Evolutionary conservation across 2,329 filamentous ascomycete genomes (phyloP), one percentile per base, ranked within the genome.

Genomic region (Dactylonectria macrodidyma): DNA sequence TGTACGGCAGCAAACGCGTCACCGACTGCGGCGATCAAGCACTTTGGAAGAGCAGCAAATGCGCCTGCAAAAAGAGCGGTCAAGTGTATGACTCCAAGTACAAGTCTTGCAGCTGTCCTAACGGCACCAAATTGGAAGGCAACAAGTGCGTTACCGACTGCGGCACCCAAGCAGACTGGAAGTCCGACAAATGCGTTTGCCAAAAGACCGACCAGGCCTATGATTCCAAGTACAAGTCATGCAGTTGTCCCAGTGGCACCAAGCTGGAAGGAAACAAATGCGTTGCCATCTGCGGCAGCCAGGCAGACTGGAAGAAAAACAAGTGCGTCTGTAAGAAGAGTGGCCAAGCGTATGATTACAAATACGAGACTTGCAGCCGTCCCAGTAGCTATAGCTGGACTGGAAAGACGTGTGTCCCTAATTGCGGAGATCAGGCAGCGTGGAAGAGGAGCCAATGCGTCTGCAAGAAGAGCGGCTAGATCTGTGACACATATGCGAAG

Each of bases 141-240:
- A 44, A 44, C 14, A 16, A n/a, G n/a, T 44, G 41, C n/a, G 16
- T 44, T n/a, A 44, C 41, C 5, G 41, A 44, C 41, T 44, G 51
- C n/a, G 51, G 51, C 6, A 10, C 6, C 14, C 30, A 55, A 8
- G 51, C 51, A 33, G 30, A 55, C 16, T 10, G n/a, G 51, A n/a
- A 55, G 30, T 30, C 33, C 11, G 7, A 12, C 19, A 46, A 9
- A 26, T 62, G 64, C 24, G 34, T 22, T 8, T 66, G 64, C 41
- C n/a, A 44, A n/a, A 16, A n/a, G 4, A 44, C 5, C 16, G 41
- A 14, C 8, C 41, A 44, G 41, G n/a, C 6, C 14, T 44, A n/a
- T 44, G 41, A 44, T n/a, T 14, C 14, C 16, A 44, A 16, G 41
- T 5, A 14, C 7, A 44, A n/a, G 14, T n/a, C 41, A 8, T 44